phyloP scores from a whole-genome alignment of 73 alveolate species.

The Tetrahymena elliotti region DNA sequence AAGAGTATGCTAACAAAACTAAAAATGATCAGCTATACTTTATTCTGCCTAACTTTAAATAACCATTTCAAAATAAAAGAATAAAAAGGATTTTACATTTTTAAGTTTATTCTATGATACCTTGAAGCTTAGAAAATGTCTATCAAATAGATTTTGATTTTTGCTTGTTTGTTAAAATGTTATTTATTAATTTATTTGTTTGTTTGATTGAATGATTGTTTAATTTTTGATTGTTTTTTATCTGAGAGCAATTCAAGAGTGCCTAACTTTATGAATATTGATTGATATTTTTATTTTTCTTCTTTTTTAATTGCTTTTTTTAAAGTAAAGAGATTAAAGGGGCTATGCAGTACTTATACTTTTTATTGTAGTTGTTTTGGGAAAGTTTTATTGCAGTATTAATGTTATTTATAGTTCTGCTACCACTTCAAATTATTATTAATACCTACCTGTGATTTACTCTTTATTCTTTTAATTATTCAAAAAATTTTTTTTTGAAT shows the following conservation, averaged over 20 bases:
- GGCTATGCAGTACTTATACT: not conserved
- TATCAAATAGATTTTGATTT: not conserved
- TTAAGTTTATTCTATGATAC: not conserved
- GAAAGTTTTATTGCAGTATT: not conserved
- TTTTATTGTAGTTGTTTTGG: not conserved
- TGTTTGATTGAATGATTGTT: too few species aligned
- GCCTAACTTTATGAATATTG: not conserved
- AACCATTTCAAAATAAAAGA: not conserved
- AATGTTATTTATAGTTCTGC: not conserved
- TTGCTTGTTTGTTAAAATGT: too few species aligned
- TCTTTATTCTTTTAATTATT: not conserved
- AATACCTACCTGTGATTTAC: not conserved
- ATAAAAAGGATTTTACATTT: not conserved
- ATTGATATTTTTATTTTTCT: not conserved
- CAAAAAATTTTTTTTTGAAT: not conserved
- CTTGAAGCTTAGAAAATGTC: not conserved
- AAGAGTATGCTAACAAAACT: not conserved
- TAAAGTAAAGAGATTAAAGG: not conserved
- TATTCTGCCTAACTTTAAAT: not conserved
- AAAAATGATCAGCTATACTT: not conserved
- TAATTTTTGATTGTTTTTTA: too few species aligned
- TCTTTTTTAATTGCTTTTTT: not conserved
- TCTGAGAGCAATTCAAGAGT: not conserved
- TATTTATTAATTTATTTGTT: too few species aligned
- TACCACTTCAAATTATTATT: not conserved